A percentile compares a stretch with the other conserved stretches of the same genome.
Evolutionary conservation across 352 stramenopile species (phyloP).

Genomic region (Pythium periplocum): DNA sequence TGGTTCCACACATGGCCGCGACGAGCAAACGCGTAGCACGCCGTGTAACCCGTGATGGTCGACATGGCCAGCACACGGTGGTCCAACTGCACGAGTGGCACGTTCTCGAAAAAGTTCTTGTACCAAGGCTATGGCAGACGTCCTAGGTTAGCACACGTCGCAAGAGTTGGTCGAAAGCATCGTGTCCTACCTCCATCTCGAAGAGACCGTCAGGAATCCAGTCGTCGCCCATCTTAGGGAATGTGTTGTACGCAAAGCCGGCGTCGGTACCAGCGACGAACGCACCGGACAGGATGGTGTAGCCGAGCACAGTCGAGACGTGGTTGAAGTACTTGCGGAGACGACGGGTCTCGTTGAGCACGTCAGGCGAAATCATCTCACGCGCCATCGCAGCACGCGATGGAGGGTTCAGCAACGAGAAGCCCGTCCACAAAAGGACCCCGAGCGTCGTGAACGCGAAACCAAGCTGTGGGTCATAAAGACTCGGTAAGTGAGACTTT

Average conservation of each 20-base stretch:
- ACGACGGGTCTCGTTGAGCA: conserved; percentile 50
- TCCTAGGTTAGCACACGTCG: neutral
- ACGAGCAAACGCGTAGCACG: conserved; percentile 60
- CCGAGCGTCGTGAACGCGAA: conserved; percentile 97
- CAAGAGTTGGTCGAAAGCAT: conserved; percentile 3
- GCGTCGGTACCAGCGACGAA: conserved; percentile 99
- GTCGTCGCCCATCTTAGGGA: conserved; percentile 93
- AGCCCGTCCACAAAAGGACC: conserved; percentile 92
- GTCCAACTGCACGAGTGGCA: conserved; percentile 98
- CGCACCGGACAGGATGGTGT: conserved; percentile 85
- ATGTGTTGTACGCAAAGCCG: conserved; percentile 98
- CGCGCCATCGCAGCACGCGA: conserved; percentile 50
- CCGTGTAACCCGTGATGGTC: conserved; percentile 74
- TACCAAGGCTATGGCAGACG: conserved; percentile 57
- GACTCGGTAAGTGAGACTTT: neutral
- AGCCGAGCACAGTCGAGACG: conserved; percentile 60
- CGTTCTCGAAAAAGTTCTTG: conserved; percentile 98
- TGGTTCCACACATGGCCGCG: conserved; percentile 81
- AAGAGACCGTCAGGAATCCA: conserved; percentile 95
- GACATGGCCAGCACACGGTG: conserved; percentile 94
- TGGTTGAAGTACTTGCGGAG: conserved; percentile 67
- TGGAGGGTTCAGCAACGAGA: conserved; percentile 85
- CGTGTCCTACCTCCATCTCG: conserved; percentile 44
- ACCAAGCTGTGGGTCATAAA: conserved; percentile 56
- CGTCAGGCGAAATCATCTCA: conserved; percentile 79